Evolutionary conservation across 2,329 filamentous ascomycete genomes (phyloP), one percentile per base, ranked within the genome.

Genomic region (Cytospora piceicola): DNA sequence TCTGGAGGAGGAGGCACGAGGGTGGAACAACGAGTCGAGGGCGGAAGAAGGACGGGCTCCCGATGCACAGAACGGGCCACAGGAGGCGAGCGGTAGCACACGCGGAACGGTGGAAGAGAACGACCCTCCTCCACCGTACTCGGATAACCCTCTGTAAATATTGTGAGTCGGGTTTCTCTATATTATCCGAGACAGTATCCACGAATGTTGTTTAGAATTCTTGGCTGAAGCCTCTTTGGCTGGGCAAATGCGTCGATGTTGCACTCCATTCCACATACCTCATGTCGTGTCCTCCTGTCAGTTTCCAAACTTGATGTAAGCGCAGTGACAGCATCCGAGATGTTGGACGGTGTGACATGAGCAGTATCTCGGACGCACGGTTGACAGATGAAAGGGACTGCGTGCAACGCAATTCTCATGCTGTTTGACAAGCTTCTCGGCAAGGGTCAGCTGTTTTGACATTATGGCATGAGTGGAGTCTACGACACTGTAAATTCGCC

Each of bases 1-100:
- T 69, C 79, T 97, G 59, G 94, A 98, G 77, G 81, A 86, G 62
- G 80, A 85, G 70, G 78, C 72, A 32, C 75, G 75, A 58, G 70
- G 61, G 11, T 57, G 39, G 54, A 64, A 58, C 22, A 46, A 54
- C 17, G 64, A 72, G 17, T 42, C 57, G 22, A 68, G 62, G 39
- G 30, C 67, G 65, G 57, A 68, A 72, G 65, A 52, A 72, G 63
- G 65, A 61, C n/a, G 71, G 70, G 34, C 46, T 30, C n/a, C 64
- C 54, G 53, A 55, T 29, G 27, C 58, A 39, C 42, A 49, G 34
- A 22, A n/a, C 49, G 57, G 49, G 27, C 60, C 56, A 22, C 53
- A 62, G 52, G 63, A 66, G 59, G 57, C 56, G 59, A 63, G 56
- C 56, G 63, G 34, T 15, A 55, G 51, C n/a, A 46, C 52, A 51